Base-by-base conservation (phyloP, 257 asterid genomes). In the Solanum stenotomum region DNA sequence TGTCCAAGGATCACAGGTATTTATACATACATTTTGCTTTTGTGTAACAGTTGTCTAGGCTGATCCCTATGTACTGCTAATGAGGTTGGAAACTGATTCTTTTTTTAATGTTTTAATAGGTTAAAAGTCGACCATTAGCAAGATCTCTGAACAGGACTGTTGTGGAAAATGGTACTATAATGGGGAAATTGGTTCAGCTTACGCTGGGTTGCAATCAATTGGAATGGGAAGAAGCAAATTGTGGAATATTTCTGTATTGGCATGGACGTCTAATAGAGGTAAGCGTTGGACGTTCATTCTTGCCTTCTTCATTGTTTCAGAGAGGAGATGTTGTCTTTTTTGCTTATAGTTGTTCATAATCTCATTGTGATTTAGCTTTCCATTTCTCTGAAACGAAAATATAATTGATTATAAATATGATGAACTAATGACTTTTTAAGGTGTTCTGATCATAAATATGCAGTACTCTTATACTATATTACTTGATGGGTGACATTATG, bases 261-360 rank as follows among this genome's bases (percentile, higher is more conserved):
- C 98, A 94, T 89, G 98, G 98, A 78, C 98, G 98, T 87, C 88
- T 95, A 81, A 94, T 95, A 90, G 98, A 95, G 98, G 98, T 95
- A 84, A 78, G 87, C 56, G 1, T 77, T 88, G 16, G 71, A 25
- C 37, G 37, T 44, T 49, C 75, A 61, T 89, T 87, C 85, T 42
- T 91, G 74, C 65, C 78, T 7, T 29, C 89, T 31, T 63, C 88
- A 56, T 42, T 31, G 65, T 83, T 85, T 72, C 23, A 31, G 11
- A 49, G 33, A 84, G 87, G 89, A 72, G 10, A 82, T 27, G 23
- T 33, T 38, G 29, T 38, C 70, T 81, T 56, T 79, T 81, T 77
- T 40, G 23, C 85, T 33, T 46, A 27, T 25, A 46, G 68, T 81
- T 81, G 40, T 81, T 81, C 68, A 27, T 27, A 81, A 46, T 46